These are phyloP conservation scores for Xylaria sp. DNA, from an alignment of 2,329 filamentous ascomycete genomes.

Conservation along the genomic window DNA sequence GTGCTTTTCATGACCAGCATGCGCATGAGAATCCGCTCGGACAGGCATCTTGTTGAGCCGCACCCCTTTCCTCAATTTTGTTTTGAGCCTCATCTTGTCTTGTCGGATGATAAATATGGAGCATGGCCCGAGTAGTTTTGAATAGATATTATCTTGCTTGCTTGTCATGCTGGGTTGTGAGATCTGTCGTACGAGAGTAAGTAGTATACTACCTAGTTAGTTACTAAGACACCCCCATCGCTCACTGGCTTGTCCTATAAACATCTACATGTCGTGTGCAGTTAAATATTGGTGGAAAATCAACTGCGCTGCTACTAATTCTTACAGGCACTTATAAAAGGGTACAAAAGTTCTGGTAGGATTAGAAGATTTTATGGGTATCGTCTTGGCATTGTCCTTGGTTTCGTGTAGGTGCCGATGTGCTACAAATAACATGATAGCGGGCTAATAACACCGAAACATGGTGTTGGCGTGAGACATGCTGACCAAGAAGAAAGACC, in stretches of 20 bases:
- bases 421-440: conserved; percentile 38
- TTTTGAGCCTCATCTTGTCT: conserved; percentile 32
- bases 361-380: conserved; percentile 12
- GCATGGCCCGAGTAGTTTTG: conserved; percentile 7
- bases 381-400: conserved; percentile 5
- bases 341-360: background rate
- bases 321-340: background rate
- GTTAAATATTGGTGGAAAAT: background rate
- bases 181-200: conserved; percentile 9
- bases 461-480: conserved; percentile 35
- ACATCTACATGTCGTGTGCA: background rate
- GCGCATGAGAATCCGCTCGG: conserved; percentile 27
- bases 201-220: background rate
- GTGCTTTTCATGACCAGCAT: conserved; percentile 29
- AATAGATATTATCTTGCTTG: background rate
- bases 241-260: background rate
- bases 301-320: background rate
- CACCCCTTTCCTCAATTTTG: conserved; percentile 26
- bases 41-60: conserved; percentile 36
- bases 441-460: conserved; percentile 45
- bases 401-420: conserved; percentile 32
- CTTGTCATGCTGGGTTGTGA: conserved; percentile 1
- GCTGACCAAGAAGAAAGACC: conserved; percentile 23
- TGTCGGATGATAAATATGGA: conserved; percentile 22
- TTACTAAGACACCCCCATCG: background rate